Conservation (phyloP, 2,329 filamentous ascomycete species). For the Verticillium isaacii region DNA sequence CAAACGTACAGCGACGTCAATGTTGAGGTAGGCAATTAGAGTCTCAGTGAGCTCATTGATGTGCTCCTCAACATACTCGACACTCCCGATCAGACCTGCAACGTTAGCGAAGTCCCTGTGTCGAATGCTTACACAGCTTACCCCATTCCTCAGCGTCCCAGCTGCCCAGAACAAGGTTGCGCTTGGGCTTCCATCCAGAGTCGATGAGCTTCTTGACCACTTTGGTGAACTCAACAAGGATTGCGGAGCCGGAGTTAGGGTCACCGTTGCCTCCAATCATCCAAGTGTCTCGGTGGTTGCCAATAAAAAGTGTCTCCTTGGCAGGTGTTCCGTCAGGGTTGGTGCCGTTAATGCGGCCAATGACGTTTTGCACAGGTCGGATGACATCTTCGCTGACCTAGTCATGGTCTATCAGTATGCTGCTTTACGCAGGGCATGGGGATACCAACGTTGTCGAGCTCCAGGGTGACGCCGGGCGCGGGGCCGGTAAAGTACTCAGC, state of each 20-base stretch:
- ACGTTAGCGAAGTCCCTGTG: constrained; percentile 72
- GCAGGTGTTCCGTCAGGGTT: constrained; percentile 44
- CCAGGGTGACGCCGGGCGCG: constrained; percentile 54
- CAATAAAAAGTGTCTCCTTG: constrained; percentile 66
- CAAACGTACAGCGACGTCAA: constrained; percentile 58
- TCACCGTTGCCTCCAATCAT: constrained; percentile 81
- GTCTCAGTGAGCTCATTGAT: constrained; percentile 68
- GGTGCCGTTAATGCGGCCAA: constrained; percentile 75
- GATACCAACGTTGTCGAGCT: constrained; percentile 57
- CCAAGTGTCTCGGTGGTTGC: constrained; percentile 82
- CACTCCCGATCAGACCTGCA: constrained; percentile 66
- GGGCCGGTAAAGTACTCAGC: constrained; percentile 38
- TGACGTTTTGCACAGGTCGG: constrained; percentile 71
- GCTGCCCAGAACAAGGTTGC: constrained; percentile 47
- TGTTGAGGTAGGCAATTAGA: constrained; percentile 74
- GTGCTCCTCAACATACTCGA: constrained; percentile 84
- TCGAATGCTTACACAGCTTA: not conserved
- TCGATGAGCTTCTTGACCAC: constrained; percentile 66
- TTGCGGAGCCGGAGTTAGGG: constrained; percentile 75
- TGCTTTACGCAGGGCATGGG: constrained; percentile 24
- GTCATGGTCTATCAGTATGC: not conserved
- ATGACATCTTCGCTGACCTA: constrained; percentile 50
- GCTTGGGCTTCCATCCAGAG: constrained; percentile 73
- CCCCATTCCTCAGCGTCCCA: constrained; percentile 29
- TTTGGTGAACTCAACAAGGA: constrained; percentile 69